These are phyloP conservation scores for Macadamia tetraphylla DNA, from an alignment of 164 flowering plant species.

Conservation along the genomic window DNA sequence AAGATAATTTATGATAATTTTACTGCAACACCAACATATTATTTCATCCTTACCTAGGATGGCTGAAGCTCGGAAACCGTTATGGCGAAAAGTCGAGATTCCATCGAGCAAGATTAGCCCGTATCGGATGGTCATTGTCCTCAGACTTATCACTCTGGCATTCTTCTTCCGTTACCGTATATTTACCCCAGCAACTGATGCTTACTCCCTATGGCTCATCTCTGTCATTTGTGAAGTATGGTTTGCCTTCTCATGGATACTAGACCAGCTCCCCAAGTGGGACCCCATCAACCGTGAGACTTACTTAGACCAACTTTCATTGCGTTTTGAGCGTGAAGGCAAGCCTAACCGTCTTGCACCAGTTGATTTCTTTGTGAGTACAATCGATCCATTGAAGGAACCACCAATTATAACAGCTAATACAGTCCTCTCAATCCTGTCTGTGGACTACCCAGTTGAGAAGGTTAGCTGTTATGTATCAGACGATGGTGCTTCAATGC, in stretches of 20 bases:
- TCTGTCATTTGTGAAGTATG: constrained; percentile 94
- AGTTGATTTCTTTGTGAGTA: constrained; percentile 53
- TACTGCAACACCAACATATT: background rate
- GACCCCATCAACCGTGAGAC: constrained; percentile 78
- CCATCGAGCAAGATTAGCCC: constrained; percentile 84
- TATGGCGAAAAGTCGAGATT: constrained; percentile 87
- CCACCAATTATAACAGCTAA: constrained; percentile 68
- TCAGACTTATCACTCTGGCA: constrained; percentile 58
- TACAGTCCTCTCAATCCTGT: constrained; percentile 51
- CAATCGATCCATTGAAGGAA: constrained; percentile 57
- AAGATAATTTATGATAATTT: background rate
- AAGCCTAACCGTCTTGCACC: constrained; percentile 34
- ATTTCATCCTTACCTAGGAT: constrained; percentile 30
- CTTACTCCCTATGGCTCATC: constrained; percentile 82
- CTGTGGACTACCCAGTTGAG: constrained; percentile 58
- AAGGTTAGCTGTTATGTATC: constrained; percentile 62
- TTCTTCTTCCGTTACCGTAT: constrained; percentile 88
- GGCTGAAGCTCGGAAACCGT: constrained; percentile 92
- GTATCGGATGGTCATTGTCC: constrained; percentile 81
- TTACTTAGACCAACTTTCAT: constrained; percentile 79
- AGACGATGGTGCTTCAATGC: constrained; percentile 69
- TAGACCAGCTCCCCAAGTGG: constrained; percentile 98
- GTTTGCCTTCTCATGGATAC: constrained; percentile 96
- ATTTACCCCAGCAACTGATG: constrained; percentile 77
- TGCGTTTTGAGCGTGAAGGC: constrained; percentile 81